Percentiles rank a stretch among this genome's conserved stretches.
These are phyloP conservation scores for Sugiyamaella valdiviana DNA, from an alignment of 805 yeast species.

Conservation along the genomic window DNA sequence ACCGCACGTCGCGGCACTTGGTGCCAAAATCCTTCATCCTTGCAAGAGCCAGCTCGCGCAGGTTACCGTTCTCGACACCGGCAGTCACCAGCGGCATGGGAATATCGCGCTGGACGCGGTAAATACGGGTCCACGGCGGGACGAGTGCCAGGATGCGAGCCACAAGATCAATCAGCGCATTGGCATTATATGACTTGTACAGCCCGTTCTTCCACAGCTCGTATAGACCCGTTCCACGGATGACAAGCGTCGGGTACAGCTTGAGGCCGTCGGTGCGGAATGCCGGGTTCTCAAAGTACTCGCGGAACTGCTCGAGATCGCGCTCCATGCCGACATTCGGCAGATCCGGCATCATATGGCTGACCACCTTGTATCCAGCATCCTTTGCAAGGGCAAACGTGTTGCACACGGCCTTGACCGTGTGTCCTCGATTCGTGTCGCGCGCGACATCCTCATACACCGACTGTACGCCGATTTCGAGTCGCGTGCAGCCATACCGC, in stretches of 20 bases:
- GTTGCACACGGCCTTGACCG: slow-evolving; percentile 92
- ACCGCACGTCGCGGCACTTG: slow-evolving; percentile 89
- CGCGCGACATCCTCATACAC: slow-evolving; percentile 98
- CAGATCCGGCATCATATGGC: slow-evolving; percentile 99
- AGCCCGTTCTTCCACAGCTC: slow-evolving; percentile 96
- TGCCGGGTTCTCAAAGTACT: slow-evolving; percentile 93
- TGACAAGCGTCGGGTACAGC: slow-evolving; percentile 91
- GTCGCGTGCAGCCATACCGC: slow-evolving; percentile 90
- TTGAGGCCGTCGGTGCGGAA: slow-evolving; percentile 96
- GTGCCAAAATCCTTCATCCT: slow-evolving; percentile 98
- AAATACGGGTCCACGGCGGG: slow-evolving; percentile 99
- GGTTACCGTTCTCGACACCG: slow-evolving; percentile 96
- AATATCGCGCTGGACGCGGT: slow-evolving; percentile 96
- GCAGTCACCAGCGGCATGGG: slow-evolving; percentile 98
- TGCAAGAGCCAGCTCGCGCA: slow-evolving; percentile 90
- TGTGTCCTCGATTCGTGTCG: slow-evolving; percentile 96
- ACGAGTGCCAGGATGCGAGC: slow-evolving; percentile 94
- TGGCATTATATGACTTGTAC: slow-evolving; percentile 90
- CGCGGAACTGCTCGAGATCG: slow-evolving; percentile 91
- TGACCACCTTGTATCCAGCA: slow-evolving; percentile 95
- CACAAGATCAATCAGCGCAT: slow-evolving; percentile 86
- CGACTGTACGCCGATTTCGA: slow-evolving; percentile 95
- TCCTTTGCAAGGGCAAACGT: slow-evolving; percentile 96
- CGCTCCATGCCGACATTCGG: slow-evolving; percentile 99
- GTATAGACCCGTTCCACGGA: slow-evolving; percentile 94